Evolutionary conservation across 2,329 filamentous ascomycete genomes (phyloP), one percentile per base, ranked within the genome.

Genomic region (Rutstroemia sp.): DNA sequence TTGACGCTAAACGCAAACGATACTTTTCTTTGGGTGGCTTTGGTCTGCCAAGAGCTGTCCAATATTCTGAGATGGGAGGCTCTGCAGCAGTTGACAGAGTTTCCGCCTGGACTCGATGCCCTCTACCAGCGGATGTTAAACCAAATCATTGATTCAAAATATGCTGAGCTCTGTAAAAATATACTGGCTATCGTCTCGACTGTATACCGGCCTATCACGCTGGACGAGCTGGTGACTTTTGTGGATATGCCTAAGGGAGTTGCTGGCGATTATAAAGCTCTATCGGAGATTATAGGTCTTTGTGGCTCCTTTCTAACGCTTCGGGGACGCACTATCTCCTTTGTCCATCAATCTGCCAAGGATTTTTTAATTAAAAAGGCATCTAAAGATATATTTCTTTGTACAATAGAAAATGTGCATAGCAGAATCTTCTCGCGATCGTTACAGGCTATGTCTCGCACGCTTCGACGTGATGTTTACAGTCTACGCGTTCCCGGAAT

Each of bases 1-100:
- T 30, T 52, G 5, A 16, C 1, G 6, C 2, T 14, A 44, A 52
- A 52, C 6, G 6, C 50, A 27, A 30, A 52, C 8, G 16, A 8
- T 27, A 52, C 50, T 16, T 52, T 52, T 44, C 38, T 52, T 34
- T 52, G 39, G 40, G 21, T 52, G 7, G 50, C 23, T 45, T 34
- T 52, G 23, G 25, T 52, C 3, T 44, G 38, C 4, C 39, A 52
- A 34, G 39, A 52, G 8, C 23, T 52, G 4, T 25, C 19, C 10
- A 27, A 52, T 17, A 21, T 44, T 27, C 4, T 10, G 12, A 2
- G 39, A 27, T 42, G 36, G 39, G 45, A 17, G 4, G 23, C 21
- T 44, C 50, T 0, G 10, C 4, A 42, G 25, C 34, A 27, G 14
- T 14, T 52, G 16, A 52, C 2, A 12, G 23, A 1, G 5, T 44